Percentiles rank a stretch among this genome's conserved stretches.
phyloP scores from a whole-genome alignment of 106 monocot genomes.

The Agapanthus africanus region DNA sequence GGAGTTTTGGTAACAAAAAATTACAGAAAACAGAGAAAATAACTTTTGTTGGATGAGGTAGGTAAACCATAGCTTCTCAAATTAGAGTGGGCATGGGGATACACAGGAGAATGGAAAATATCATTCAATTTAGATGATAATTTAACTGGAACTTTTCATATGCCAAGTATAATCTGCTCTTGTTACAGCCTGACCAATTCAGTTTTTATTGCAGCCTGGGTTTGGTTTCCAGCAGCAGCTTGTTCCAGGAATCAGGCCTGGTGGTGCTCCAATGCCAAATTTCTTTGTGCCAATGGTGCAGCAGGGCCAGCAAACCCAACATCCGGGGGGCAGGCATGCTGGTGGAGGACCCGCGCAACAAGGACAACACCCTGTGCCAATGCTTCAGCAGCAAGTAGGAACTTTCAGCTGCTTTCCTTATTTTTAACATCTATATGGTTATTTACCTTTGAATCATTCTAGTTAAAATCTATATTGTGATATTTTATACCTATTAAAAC shows the following conservation, averaged over 20 bases:
- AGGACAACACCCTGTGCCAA: conserved; percentile 60
- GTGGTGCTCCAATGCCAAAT: conserved; percentile 68
- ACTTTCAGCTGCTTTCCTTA: neutral
- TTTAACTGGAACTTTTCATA: too few species aligned
- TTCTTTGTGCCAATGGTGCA: conserved; percentile 73
- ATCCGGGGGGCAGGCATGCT: conserved; percentile 63
- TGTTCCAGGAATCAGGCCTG: conserved; percentile 89
- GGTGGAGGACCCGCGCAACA: conserved; percentile 64
- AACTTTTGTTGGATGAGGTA: too few species aligned
- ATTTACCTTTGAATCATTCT: too few species aligned
- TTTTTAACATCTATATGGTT: neutral
- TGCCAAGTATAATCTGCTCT: too few species aligned
- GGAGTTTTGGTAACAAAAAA: too few species aligned
- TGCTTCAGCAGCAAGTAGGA: conserved; percentile 72
- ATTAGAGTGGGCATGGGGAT: too few species aligned
- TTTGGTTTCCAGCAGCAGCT: conserved; percentile 88
- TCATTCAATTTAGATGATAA: too few species aligned
- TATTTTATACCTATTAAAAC: too few species aligned
- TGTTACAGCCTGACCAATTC: neutral
- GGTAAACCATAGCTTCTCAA: too few species aligned
- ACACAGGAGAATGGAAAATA: too few species aligned
- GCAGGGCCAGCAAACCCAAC: conserved; percentile 71
- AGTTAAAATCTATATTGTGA: too few species aligned
- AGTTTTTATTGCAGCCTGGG: conserved; percentile 42
- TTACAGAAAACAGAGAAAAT: too few species aligned